phyloP scores from a whole-genome alignment of 257 asterid species.

The Eustoma russellianum region DNA sequence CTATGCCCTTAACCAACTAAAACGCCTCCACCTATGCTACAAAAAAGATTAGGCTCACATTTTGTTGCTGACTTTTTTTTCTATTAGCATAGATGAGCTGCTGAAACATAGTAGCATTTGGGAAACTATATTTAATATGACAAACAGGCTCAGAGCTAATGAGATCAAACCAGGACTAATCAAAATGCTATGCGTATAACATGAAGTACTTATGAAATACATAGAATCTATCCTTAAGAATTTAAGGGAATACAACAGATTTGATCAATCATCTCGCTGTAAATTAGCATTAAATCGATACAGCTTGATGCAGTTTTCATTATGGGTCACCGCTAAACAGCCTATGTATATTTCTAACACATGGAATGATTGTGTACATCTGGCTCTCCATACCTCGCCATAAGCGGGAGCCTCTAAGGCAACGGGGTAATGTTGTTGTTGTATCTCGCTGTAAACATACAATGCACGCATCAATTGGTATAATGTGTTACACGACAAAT shows the following conservation, averaged over 20 bases:
- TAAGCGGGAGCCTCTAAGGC: too few relatives aligned
- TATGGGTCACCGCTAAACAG: too few relatives aligned
- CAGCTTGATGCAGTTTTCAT: too few relatives aligned
- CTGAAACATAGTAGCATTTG: neutral
- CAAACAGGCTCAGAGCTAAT: neutral
- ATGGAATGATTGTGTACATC: too few relatives aligned
- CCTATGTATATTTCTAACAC: too few relatives aligned
- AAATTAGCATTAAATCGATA: too few relatives aligned
- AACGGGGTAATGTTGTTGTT: too few relatives aligned
- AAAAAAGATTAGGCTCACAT: neutral
- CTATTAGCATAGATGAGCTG: neutral
- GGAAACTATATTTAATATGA: neutral
- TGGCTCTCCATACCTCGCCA: too few relatives aligned
- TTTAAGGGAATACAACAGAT: slow-evolving; percentile 27
- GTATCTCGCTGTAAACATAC: slow-evolving; percentile 28
- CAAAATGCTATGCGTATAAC: neutral
- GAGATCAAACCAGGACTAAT: slow-evolving; percentile 1
- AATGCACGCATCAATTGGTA: neutral
- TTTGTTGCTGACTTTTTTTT: neutral
- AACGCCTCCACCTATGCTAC: neutral
- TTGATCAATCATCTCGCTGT: slow-evolving; percentile 27
- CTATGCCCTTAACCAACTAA: neutral
- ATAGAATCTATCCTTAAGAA: neutral
- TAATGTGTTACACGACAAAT: neutral
- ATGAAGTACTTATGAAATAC: too few relatives aligned